Percentiles rank a stretch among this genome's conserved stretches.
phyloP scores from a whole-genome alignment of 176 grass and related monocot genomes.

The Oryza punctata region DNA sequence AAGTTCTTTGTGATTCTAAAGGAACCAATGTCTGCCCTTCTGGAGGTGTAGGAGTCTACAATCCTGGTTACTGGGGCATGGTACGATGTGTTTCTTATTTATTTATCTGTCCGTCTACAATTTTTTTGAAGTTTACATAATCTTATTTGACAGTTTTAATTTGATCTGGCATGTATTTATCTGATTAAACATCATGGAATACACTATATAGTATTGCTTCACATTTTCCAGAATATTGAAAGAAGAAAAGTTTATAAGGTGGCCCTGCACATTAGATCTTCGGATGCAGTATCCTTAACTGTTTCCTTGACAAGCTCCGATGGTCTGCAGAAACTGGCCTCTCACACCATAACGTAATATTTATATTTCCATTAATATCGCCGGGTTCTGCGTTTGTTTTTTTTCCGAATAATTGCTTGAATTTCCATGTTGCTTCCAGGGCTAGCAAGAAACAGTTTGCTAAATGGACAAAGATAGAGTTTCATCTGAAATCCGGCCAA shows the following conservation, averaged over 20 bases:
- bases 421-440: slow-evolving; percentile 39
- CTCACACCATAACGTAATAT: slow-evolving; percentile 70
- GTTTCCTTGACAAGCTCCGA: slow-evolving; percentile 79
- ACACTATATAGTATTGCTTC: slow-evolving; percentile 1
- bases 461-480: slow-evolving; percentile 79
- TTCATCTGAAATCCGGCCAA: slow-evolving; percentile 60
- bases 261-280: slow-evolving; percentile 68
- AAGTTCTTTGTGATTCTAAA: slow-evolving; percentile 69
- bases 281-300: slow-evolving; percentile 53
- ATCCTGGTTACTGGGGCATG: slow-evolving; percentile 97
- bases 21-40: slow-evolving; percentile 60
- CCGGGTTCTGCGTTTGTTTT: neutral
- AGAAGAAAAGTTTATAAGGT: slow-evolving; percentile 66
- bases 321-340: slow-evolving; percentile 57
- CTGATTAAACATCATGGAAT: neutral
- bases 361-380: neutral
- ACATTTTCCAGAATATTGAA: slow-evolving; percentile 68
- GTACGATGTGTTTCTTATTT: slow-evolving; percentile 47
- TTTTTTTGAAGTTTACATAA: neutral
- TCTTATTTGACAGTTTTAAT: neutral
- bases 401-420: neutral
- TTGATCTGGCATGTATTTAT: neutral
- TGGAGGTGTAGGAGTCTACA: slow-evolving; percentile 84
- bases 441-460: slow-evolving; percentile 47
- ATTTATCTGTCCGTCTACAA: neutral